Base-by-base conservation (phyloP, 129 eudicot species). In the Tagetes erecta region DNA sequence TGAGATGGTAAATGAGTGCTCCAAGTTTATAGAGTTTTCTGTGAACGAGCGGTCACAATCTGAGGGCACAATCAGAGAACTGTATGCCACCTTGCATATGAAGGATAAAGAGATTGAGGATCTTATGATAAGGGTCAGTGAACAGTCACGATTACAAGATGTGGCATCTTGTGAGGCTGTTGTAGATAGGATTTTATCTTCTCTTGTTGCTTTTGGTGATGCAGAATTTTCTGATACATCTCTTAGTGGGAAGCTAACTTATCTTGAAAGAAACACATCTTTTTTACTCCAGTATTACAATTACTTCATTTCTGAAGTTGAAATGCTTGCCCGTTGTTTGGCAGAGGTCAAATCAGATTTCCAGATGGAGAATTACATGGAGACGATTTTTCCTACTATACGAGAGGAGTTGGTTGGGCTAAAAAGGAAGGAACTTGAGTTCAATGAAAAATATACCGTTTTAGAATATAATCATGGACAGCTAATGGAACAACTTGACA, bases 1-100 rank as follows among this genome's bases (percentile, higher is more conserved):
- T 47, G 94, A 87, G 81, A 77, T 87, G 81, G 82, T 87, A 79
- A 73, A 66, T 55, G 89, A 85, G 79, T 87, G 93, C 82, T 83
- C 88, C 46, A 79, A 80, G 80, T 67, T 83, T 68, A 37, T 87
- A 64, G 74, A 80, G 65, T 50, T 62, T 56, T 81, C 84, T 58
- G 8, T 68, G 53, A 85, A 83, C 55, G 86, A 82, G 56, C 87
- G 75, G n/a, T 66, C 58, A 6, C 82, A 78, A 77, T 75, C 78
- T 75, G 85, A 83, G 75, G 76, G 62, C 74, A 81, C 81, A 58
- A 77, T 88, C 46, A 52, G 72, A 62, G 87, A 88, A 67, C 87
- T 87, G 56, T 60, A 85, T 37, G 50, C 87, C 68, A 52, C 82
- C 20, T 10, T 86, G 50, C 65, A 68, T 64, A 66, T 51, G 83